A percentile compares a stretch with the other conserved stretches of the same genome.
Evolutionary conservation across 1,139 yeast species (phyloP).

Genomic region (Yamadazyma triangularis): DNA sequence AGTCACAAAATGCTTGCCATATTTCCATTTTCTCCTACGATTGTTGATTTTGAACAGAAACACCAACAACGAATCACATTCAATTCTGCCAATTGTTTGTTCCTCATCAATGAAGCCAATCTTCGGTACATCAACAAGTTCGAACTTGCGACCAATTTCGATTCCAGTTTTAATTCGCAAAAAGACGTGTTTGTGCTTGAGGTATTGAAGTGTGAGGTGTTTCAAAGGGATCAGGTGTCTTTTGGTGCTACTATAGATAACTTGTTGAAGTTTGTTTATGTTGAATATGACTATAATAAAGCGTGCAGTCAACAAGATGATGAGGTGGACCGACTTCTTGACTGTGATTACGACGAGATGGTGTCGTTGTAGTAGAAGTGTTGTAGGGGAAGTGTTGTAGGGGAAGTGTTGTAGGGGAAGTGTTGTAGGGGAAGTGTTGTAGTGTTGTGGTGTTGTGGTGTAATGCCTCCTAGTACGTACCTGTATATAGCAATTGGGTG

Average conservation of each 20-base stretch:
- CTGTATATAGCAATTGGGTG: background rate
- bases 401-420: no score
- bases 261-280: slow-evolving; percentile 19
- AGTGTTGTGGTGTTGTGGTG: no score
- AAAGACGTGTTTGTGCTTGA: slow-evolving; percentile 21
- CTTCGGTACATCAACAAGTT: slow-evolving; percentile 18
- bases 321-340: background rate
- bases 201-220: slow-evolving; percentile 21
- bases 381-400: no score
- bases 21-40: slow-evolving; percentile 25
- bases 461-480: no score
- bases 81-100: slow-evolving; percentile 20
- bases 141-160: slow-evolving; percentile 13
- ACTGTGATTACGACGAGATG: background rate
- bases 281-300: slow-evolving; percentile 6
- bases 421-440: no score
- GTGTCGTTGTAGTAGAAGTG: background rate
- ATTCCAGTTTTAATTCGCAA: slow-evolving; percentile 3
- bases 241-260: slow-evolving; percentile 16
- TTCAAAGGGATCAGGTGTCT: slow-evolving; percentile 24
- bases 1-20: slow-evolving; percentile 25
- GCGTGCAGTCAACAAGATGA: slow-evolving; percentile 6
- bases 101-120: slow-evolving; percentile 22
- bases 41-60: slow-evolving; percentile 24
- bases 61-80: slow-evolving; percentile 30